Conservation (phyloP, 257 asterid species). For the Ballota nigra region DNA sequence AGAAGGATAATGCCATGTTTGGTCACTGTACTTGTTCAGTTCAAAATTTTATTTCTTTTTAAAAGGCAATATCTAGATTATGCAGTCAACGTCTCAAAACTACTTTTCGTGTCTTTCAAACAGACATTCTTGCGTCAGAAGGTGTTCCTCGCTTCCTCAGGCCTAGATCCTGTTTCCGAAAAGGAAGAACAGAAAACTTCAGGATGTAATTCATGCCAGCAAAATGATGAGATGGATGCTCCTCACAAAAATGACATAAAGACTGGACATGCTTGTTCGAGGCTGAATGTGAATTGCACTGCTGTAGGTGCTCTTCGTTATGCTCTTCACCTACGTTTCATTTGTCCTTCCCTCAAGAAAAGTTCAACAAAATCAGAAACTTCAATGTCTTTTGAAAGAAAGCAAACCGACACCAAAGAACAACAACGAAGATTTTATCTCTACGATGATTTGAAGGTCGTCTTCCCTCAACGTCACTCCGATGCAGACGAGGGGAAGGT, state of each 20-base stretch:
- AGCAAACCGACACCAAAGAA: constrained; percentile 12
- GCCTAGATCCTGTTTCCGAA: constrained; percentile 26
- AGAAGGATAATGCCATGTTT: constrained; percentile 1
- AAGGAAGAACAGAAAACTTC: constrained; percentile 37
- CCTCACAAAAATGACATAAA: constrained; percentile 30
- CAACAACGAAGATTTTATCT: constrained; percentile 56
- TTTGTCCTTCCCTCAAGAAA: constrained; percentile 47
- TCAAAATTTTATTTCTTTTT: neutral
- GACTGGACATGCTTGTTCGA: constrained; percentile 31
- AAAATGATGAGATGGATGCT: constrained; percentile 24
- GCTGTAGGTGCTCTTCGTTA: constrained; percentile 61
- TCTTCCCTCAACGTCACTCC: constrained; percentile 78
- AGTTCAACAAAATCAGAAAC: constrained; percentile 26
- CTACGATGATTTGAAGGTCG: constrained; percentile 62
- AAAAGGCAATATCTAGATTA: neutral
- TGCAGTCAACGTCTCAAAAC: constrained; percentile 1
- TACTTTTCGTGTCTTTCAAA: constrained; percentile 4
- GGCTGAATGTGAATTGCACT: constrained; percentile 35
- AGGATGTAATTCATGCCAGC: constrained; percentile 34
- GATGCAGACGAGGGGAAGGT: constrained; percentile 87
- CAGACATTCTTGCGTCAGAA: constrained; percentile 84
- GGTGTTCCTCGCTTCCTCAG: constrained; percentile 57
- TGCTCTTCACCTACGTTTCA: constrained; percentile 70
- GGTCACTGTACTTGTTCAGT: neutral
- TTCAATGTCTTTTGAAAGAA: constrained; percentile 25